phyloP scores from a whole-genome alignment of 2,329 filamentous ascomycete genomes.

The Pyrenochaeta sp. region DNA sequence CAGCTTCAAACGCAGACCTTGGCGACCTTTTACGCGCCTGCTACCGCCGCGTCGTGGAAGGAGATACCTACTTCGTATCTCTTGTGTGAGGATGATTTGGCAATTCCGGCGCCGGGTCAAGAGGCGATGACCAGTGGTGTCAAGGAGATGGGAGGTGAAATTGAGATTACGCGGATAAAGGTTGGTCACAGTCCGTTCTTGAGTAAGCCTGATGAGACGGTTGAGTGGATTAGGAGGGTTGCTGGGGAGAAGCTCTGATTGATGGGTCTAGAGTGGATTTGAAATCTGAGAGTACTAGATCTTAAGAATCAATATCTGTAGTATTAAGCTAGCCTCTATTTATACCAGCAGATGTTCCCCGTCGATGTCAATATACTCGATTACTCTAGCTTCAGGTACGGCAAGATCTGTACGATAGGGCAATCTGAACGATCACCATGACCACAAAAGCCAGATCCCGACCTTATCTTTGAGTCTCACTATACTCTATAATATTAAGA shows the following conservation, averaged over 20 bases:
- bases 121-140: slow-evolving; percentile 41
- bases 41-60: slow-evolving; percentile 45
- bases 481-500: no score
- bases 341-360: no score
- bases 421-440: no score
- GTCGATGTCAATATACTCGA: no score
- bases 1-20: slow-evolving; percentile 34
- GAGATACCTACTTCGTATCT: slow-evolving; percentile 49
- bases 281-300: neutral
- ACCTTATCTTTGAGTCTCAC: no score
- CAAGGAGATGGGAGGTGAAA: slow-evolving; percentile 35
- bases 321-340: no score
- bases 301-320: no score
- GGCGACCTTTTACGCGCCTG: slow-evolving; percentile 33
- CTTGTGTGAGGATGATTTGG: slow-evolving; percentile 48
- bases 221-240: slow-evolving; percentile 39
- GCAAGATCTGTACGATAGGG: no score
- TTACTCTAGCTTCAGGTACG: no score
- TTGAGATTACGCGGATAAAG: slow-evolving; percentile 44
- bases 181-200: slow-evolving; percentile 55
- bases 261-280: neutral
- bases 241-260: slow-evolving; percentile 22
- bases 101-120: slow-evolving; percentile 42
- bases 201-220: slow-evolving; percentile 48
- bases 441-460: no score